Conservation (phyloP, 331 rosid species). For the Saraca asoca region DNA sequence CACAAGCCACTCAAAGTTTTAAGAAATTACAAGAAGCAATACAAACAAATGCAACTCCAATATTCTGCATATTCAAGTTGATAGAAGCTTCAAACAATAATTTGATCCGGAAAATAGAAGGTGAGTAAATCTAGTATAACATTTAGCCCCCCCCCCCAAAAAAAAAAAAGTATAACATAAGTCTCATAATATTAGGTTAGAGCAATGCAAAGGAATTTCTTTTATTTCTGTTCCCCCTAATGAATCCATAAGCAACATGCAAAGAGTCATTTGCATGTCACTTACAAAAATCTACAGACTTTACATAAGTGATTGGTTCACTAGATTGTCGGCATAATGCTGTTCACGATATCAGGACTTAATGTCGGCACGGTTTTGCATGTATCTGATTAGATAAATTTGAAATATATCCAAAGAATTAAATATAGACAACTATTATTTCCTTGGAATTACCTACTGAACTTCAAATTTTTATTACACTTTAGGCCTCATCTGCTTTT, state of each 20-base stretch:
- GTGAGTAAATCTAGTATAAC: too few relatives aligned
- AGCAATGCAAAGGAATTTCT: neutral
- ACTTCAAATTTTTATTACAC: neutral
- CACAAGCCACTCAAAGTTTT: slow-evolving; percentile 21
- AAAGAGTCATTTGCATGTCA: neutral
- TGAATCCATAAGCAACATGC: slow-evolving; percentile 11
- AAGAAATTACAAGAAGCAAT: neutral
- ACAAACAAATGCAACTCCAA: neutral
- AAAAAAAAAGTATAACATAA: too few relatives aligned
- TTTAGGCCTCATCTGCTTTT: slow-evolving; percentile 7
- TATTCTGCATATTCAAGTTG: too few relatives aligned
- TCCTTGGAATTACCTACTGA: slow-evolving; percentile 3
- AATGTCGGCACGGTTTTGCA: neutral
- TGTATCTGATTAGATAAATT: neutral
- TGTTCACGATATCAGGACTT: neutral
- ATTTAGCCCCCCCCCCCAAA: too few relatives aligned
- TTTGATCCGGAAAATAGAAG: too few relatives aligned
- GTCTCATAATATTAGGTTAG: neutral
- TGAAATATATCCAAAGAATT: neutral
- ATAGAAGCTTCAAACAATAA: too few relatives aligned
- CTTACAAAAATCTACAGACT: neutral
- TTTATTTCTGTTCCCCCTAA: neutral
- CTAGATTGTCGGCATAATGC: neutral
- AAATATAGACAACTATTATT: neutral
- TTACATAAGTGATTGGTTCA: slow-evolving; percentile 1